Evolutionary conservation across 2,329 filamentous ascomycete species (phyloP).

Genomic region (Exserohilum turcica): DNA sequence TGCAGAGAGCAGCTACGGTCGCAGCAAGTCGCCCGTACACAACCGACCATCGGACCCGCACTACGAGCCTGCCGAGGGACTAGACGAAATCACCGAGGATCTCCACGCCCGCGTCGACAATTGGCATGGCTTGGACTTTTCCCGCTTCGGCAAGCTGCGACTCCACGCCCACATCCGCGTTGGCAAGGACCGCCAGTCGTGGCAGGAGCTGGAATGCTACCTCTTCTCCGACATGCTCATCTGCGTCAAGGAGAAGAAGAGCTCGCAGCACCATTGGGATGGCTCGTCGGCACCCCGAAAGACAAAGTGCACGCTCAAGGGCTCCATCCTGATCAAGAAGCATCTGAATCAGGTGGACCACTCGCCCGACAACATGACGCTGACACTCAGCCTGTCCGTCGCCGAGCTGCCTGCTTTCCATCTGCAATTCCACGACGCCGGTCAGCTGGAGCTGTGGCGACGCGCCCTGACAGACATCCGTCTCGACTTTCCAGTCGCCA

Average conservation of each 20-base stretch:
- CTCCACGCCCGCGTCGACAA: conserved; percentile 90
- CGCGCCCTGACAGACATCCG: conserved; percentile 85
- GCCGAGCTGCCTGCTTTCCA: conserved; percentile 92
- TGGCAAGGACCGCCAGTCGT: conserved; percentile 93
- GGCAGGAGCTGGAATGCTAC: conserved; percentile 97
- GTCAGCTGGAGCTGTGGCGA: conserved; percentile 88
- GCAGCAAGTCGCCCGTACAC: conserved; percentile 64
- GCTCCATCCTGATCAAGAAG: conserved; percentile 97
- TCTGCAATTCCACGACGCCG: conserved; percentile 81
- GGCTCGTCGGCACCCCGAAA: conserved; percentile 61
- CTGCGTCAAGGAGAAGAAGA: conserved; percentile 97
- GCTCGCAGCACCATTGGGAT: conserved; percentile 69
- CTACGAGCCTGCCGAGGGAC: conserved; percentile 74
- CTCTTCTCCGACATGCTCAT: conserved; percentile 99
- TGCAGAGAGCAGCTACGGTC: conserved; percentile 49
- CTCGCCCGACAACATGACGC: conserved; percentile 73
- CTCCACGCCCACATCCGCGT: conserved; percentile 89
- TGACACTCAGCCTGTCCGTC: conserved; percentile 90
- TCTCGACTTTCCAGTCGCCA: conserved; percentile 60
- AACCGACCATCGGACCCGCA: conserved; percentile 56
- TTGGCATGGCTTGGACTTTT: conserved; percentile 95
- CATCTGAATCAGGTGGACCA: conserved; percentile 89
- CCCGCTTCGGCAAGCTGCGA: conserved; percentile 88
- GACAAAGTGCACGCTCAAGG: conserved; percentile 86
- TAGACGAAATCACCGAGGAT: conserved; percentile 86